phyloP scores from a whole-genome alignment of 495 filamentous ascomycete genomes.

The Xylaria palmicola region DNA sequence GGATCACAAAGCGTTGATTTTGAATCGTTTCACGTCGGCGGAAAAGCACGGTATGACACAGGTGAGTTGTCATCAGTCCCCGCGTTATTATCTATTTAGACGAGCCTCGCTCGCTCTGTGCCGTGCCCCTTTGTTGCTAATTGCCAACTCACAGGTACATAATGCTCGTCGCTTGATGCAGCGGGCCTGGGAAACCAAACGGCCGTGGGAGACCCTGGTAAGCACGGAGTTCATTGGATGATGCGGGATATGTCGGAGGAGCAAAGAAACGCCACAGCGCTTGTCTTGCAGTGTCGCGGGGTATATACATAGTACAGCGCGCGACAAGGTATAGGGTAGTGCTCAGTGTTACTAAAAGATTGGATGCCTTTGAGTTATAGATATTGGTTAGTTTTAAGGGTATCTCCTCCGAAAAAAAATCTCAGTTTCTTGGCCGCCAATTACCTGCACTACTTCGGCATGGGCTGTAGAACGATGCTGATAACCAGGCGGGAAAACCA shows the following conservation, averaged over 20 bases:
- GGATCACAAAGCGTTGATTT: slow-evolving; percentile 57
- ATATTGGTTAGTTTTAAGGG: not conserved
- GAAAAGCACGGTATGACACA: slow-evolving; percentile 79
- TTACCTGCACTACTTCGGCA: too few species aligned
- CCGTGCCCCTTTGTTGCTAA: slow-evolving; percentile 9
- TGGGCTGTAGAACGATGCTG: too few species aligned
- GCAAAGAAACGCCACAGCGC: not conserved
- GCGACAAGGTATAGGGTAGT: not conserved
- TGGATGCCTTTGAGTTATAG: not conserved
- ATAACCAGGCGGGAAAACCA: too few species aligned
- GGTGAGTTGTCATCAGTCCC: slow-evolving; percentile 36
- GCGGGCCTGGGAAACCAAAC: slow-evolving; percentile 61
- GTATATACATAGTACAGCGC: not conserved
- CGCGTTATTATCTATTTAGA: not conserved
- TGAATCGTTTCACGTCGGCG: slow-evolving; percentile 65
- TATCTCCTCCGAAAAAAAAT: not conserved
- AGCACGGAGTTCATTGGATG: slow-evolving; percentile 65
- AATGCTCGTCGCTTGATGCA: slow-evolving; percentile 64
- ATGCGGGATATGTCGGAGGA: not conserved
- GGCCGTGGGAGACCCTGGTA: slow-evolving; percentile 62
- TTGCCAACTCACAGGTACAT: slow-evolving; percentile 43
- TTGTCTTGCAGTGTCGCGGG: not conserved
- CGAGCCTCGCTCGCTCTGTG: not conserved
- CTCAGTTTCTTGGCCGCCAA: not conserved
- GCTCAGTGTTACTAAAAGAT: not conserved